Percentiles rank a stretch among this genome's conserved stretches.
Conservation (phyloP, 192 early-diverging fungal genomes). For the Mortierella hygrophila region DNA sequence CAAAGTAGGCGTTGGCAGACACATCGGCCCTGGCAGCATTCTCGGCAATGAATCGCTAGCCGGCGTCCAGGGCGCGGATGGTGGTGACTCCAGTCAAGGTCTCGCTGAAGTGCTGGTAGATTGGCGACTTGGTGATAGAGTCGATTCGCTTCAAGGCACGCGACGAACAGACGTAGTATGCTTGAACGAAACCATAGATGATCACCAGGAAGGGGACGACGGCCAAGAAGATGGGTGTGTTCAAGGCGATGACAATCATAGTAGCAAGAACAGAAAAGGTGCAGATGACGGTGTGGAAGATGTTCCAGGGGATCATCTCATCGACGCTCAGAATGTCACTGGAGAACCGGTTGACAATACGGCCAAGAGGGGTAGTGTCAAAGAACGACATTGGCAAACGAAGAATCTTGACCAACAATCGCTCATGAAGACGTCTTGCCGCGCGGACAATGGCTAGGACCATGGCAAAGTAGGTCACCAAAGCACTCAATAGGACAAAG, state of each 20-base stretch:
- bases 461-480: conserved; percentile 28
- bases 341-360: conserved; percentile 91
- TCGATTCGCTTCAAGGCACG: conserved; percentile 89
- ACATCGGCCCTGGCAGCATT: conserved; percentile 70
- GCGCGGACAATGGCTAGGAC: conserved; percentile 67
- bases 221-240: conserved; percentile 61
- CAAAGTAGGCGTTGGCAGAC: conserved; percentile 81
- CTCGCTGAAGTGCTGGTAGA: conserved; percentile 83
- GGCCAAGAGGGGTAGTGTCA: conserved; percentile 80
- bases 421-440: conserved; percentile 67
- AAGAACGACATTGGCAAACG: conserved; percentile 72
- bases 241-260: conserved; percentile 56
- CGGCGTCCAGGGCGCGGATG: conserved; percentile 81
- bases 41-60: conserved; percentile 71
- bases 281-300: conserved; percentile 56
- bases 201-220: conserved; percentile 64
- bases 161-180: conserved; percentile 77
- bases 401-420: conserved; percentile 74
- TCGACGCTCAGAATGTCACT: conserved; percentile 89
- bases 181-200: conserved; percentile 62
- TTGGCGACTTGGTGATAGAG: conserved; percentile 82
- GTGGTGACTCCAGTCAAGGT: conserved; percentile 78
- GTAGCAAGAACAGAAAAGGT: conserved; percentile 48
- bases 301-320: conserved; percentile 68
- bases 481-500: conserved; percentile 11